Base-by-base conservation (phyloP, 1,139 yeast genomes). In the Eremothecium cymbalariae region DNA sequence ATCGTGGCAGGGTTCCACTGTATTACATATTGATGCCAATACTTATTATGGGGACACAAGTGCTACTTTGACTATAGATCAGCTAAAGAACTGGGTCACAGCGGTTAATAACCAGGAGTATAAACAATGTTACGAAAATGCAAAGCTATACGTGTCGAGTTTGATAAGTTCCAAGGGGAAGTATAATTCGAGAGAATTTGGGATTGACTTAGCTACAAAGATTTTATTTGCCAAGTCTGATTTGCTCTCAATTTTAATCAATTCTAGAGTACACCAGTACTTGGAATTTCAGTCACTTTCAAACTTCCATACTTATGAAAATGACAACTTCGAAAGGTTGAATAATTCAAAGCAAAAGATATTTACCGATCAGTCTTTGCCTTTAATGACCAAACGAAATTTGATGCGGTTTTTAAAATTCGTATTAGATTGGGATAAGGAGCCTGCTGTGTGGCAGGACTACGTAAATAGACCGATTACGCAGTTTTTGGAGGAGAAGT, bases 1-100 rank as follows among this genome's bases (percentile, higher is more conserved):
- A 37, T 81, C 96, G 11, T 90, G 98, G 97, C 95, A 85, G 51
- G 97, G 97, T 9, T 78, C 90, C 12, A 77, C 71, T 44, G 96
- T 90, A 12, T 66, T 90, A 36, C 98, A 90, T 57, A 74, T 90
- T 31, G 98, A 90, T 57, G 67, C 75, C 37, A 80, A 84, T 50
- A 69, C 73, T 24, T 79, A 82, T 57, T 90, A 90, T 52, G 99
- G 98, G 8, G 97, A 86, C 55, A 70, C 80, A 33, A 71, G 78
- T 28, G 88, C 96, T 4, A 82, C 95, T 9, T 63, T 90, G 40
- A 81, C 94, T 16, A 74, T 85, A 33, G 94, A 84, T 48, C 95
- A 88, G 59, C 61, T 86, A 45, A 77, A 79, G 51, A 65, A 68
- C 34, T 86, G 97, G 95, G 84, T 84, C 33, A 65, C 68, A 42